Base-by-base conservation (phyloP, 768 basidiomycete genomes). In the Tylopilus subfusipes region DNA sequence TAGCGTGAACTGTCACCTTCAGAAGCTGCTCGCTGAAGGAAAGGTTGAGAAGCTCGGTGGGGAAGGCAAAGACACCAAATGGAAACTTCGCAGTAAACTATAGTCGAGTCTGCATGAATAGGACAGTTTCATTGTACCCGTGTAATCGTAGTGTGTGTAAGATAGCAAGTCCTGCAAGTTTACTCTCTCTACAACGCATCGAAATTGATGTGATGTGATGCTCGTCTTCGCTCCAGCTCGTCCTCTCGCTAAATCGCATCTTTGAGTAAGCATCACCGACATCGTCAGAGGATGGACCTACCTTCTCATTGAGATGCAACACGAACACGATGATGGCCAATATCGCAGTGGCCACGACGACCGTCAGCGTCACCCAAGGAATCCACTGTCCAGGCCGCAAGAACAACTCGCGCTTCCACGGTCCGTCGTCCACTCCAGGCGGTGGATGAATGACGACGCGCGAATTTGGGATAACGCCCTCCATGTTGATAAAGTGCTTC, bases 161-260 rank as follows among this genome's bases (percentile, higher is more conserved):
- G 49, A 53, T 65, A 58, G 27, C 53, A 33, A 50, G 36, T 34
- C 27, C 29, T 13, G 21, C 5, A 47, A 30, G n/a, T n/a, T 34
- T 9, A 16, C 24, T n/a, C n/a, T n/a, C 5, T 25, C 43, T 77
- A 97, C 63, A 98, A 74, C 13, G 96, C 96, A 69, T 95, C 93
- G 64, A 99, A 98, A 61, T 99, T 99, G 70, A 99, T 96, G 64
- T 93, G 88, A 72, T 97, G 93, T n/a, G 94, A 86, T 29, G 85
- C 83, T 61, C 88, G 80, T 63, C 92, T 80, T 54, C 94, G 72
- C 70, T 99, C 96, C 63, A 88, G 68, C 72, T 99, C 96, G 68
- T 98, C 96, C 67, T 98, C 95, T 56, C 92, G 79, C 93, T 96
- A 68, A 22, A 59, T 4, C 29, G 19, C 45, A 57, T 36, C 10